Percentiles rank a stretch among this genome's conserved stretches.
These are phyloP conservation scores for Ambrosia hybrid DNA, from an alignment of 140 eudicot species.

Conservation along the genomic window DNA sequence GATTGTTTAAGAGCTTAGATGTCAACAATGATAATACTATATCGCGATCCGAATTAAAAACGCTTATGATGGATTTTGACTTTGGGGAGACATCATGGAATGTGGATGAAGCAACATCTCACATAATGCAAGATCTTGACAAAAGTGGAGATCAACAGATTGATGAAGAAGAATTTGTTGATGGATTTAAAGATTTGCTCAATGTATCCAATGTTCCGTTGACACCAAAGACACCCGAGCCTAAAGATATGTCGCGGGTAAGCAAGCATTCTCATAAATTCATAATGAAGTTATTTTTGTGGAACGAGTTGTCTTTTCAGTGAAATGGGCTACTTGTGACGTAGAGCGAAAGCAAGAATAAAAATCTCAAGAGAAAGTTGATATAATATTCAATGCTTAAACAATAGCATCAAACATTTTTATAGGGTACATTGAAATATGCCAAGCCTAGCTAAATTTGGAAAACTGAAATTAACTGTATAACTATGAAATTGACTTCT, in stretches of 20 bases:
- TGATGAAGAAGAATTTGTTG: constrained; percentile 56
- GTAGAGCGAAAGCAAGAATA: background rate
- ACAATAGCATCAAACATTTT: no score
- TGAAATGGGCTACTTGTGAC: no score
- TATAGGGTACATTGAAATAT: no score
- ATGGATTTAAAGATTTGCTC: constrained; percentile 60
- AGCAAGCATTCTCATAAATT: constrained; percentile 2
- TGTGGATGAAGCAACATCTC: constrained; percentile 53
- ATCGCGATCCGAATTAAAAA: constrained; percentile 53
- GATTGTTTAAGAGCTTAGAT: constrained; percentile 60
- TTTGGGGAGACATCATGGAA: constrained; percentile 51
- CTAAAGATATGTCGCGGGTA: constrained; percentile 40
- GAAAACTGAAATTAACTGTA: no score
- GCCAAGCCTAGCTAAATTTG: background rate
- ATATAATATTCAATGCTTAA: no score
- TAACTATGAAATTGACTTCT: background rate
- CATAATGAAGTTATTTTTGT: background rate
- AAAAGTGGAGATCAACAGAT: constrained; percentile 47
- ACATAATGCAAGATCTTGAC: constrained; percentile 62
- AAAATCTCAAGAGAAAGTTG: no score
- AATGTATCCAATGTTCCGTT: constrained; percentile 20
- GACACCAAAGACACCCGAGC: constrained; percentile 31
- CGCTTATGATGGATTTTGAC: constrained; percentile 43
- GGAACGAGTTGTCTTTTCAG: no score
- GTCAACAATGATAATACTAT: constrained; percentile 50